Conservation (phyloP, 129 eudicot genomes). For the Flaveria brownii region DNA sequence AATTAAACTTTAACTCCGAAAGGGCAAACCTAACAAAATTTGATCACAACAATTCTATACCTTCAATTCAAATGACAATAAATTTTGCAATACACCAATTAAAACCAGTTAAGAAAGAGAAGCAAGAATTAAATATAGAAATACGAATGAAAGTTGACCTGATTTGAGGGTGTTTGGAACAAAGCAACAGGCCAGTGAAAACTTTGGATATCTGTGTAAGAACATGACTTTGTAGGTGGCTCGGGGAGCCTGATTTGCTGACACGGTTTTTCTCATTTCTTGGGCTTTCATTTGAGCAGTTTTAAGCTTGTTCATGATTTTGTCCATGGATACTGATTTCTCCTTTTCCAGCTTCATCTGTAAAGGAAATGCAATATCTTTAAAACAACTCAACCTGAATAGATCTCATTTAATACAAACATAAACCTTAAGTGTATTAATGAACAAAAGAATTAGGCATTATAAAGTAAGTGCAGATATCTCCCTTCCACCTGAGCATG, state of each 20-base stretch:
- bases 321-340: slow-evolving; percentile 76
- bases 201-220: slow-evolving; percentile 40
- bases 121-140: neutral
- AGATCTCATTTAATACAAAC: neutral
- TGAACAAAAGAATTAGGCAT: neutral
- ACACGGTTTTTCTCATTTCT: slow-evolving; percentile 53
- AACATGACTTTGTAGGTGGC: slow-evolving; percentile 32
- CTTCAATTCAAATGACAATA: neutral
- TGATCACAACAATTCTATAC: neutral
- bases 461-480: neutral
- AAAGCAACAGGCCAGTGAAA: slow-evolving; percentile 45
- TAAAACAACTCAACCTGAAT: neutral
- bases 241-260: slow-evolving; percentile 36
- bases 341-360: slow-evolving; percentile 90
- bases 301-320: slow-evolving; percentile 71
- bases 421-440: neutral
- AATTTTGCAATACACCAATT: neutral
- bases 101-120: slow-evolving; percentile 1
- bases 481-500: neutral
- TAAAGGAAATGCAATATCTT: neutral
- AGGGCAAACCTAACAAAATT: no score
- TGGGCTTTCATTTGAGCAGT: slow-evolving; percentile 65
- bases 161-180: slow-evolving; percentile 30
- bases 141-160: slow-evolving; percentile 26
- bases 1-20: neutral